These are phyloP conservation scores for Conidiobolus incongruus DNA, from an alignment of 371 early-diverging fungal genomes.

Conservation along the genomic window DNA sequence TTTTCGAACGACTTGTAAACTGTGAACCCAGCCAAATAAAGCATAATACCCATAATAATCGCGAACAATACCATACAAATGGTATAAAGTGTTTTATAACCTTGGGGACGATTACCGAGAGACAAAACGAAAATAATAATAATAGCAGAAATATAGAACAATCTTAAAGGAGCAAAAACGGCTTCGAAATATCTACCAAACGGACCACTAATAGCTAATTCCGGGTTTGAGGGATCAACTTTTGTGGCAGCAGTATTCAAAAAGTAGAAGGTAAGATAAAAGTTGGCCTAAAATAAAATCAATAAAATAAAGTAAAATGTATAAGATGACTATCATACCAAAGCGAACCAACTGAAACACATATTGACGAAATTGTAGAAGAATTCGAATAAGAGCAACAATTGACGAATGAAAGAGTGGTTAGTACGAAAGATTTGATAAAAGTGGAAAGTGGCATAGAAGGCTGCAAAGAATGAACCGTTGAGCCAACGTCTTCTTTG, in stretches of 20 bases:
- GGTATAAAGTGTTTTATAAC: conserved; percentile 36
- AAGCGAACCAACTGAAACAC: conserved; percentile 55
- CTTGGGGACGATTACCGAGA: conserved; percentile 61
- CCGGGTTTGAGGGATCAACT: too few species aligned
- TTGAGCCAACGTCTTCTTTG: conserved; percentile 53
- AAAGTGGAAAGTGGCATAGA: conserved; percentile 54
- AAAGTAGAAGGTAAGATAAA: conserved; percentile 64
- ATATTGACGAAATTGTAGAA: conserved; percentile 46
- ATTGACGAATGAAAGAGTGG: conserved; percentile 30
- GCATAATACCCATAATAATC: conserved; percentile 46
- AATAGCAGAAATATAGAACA: conserved; percentile 35
- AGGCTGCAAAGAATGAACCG: conserved; percentile 44
- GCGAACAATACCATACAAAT: conserved; percentile 40
- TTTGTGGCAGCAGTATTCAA: conserved; percentile 17
- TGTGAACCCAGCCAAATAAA: conserved; percentile 24
- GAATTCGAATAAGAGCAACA: conserved; percentile 37
- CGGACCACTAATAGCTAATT: too few species aligned
- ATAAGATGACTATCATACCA: conserved; percentile 27
- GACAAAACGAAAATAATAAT: conserved; percentile 41
- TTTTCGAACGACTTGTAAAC: background rate
- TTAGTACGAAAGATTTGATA: conserved; percentile 46
- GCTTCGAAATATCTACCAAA: conserved; percentile 18
- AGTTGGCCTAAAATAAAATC: conserved; percentile 22
- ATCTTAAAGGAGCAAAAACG: conserved; percentile 16
- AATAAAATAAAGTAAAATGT: background rate